These are phyloP conservation scores for Barnettozyma wickerhamii DNA, from an alignment of 805 yeast genomes.

Conservation along the genomic window DNA sequence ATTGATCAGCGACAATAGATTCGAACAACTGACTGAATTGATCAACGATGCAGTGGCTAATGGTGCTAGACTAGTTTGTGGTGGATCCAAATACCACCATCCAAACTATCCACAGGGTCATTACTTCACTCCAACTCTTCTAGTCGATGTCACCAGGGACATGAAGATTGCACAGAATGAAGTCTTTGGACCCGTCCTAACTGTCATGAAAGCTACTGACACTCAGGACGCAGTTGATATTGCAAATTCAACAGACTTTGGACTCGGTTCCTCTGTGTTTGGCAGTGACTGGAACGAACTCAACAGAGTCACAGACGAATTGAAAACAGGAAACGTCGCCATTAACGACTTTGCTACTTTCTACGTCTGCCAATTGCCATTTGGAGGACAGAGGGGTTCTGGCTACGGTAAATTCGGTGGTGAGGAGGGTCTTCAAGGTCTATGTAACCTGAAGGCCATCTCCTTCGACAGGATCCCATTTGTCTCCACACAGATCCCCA, in stretches of 20 bases:
- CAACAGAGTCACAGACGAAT: constrained; percentile 54
- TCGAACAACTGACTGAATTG: constrained; percentile 59
- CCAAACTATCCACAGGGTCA: constrained; percentile 96
- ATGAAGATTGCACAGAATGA: constrained; percentile 86
- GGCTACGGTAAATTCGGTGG: constrained; percentile 99
- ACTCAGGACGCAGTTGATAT: constrained; percentile 66
- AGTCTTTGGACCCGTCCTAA: constrained; percentile 90
- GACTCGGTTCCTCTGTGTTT: constrained; percentile 89
- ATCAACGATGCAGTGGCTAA: constrained; percentile 67
- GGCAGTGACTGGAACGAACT: constrained; percentile 58
- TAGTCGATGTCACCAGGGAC: constrained; percentile 71
- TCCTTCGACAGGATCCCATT: constrained; percentile 81
- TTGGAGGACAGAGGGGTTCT: constrained; percentile 90
- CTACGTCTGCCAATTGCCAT: constrained; percentile 93
- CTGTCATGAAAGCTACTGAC: constrained; percentile 66
- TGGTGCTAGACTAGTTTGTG: constrained; percentile 79
- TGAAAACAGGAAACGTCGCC: constrained; percentile 89
- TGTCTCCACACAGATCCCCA: constrained; percentile 79
- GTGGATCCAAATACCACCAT: constrained; percentile 78
- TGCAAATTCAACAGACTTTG: constrained; percentile 84
- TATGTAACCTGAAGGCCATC: constrained; percentile 82
- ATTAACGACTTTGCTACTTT: constrained; percentile 97
- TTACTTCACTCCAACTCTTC: constrained; percentile 85
- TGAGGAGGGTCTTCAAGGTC: constrained; percentile 89
- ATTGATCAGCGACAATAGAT: constrained; percentile 75